These are phyloP conservation scores for Phytophthora europaea DNA, from an alignment of 352 stramenopile genomes.

Conservation along the genomic window DNA sequence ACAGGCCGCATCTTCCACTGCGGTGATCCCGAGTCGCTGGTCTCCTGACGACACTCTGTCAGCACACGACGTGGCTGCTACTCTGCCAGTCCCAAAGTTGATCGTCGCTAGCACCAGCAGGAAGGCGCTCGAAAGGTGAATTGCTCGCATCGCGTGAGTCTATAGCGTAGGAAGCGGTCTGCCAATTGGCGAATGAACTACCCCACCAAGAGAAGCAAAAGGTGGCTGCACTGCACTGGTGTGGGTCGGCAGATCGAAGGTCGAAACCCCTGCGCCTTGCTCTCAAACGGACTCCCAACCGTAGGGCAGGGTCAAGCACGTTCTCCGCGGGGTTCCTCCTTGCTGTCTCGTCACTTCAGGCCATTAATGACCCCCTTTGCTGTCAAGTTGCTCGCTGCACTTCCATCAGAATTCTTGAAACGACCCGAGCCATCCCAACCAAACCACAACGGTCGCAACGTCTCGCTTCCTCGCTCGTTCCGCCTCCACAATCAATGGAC, in stretches of 20 bases:
- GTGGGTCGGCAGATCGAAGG: not conserved
- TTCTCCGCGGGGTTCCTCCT: conserved; percentile 20
- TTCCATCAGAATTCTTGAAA: conserved; percentile 27
- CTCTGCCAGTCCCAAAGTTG: conserved; percentile 7
- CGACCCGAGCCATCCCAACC: conserved; percentile 17
- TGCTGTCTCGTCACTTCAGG: conserved; percentile 18
- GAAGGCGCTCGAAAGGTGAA: conserved; percentile 27
- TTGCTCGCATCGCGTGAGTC: conserved; percentile 25
- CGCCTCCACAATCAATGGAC: conserved; percentile 3
- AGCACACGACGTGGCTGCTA: conserved; percentile 23
- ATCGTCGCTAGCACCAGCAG: conserved; percentile 24
- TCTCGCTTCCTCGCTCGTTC: conserved; percentile 28
- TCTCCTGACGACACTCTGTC: conserved; percentile 42
- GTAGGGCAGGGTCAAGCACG: conserved; percentile 21
- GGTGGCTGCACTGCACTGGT: not conserved
- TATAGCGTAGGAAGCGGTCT: conserved; percentile 32
- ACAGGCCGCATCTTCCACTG: conserved; percentile 49
- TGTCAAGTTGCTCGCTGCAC: conserved; percentile 22
- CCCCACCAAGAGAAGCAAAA: conserved; percentile 10
- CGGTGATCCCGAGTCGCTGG: conserved; percentile 40
- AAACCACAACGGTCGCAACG: conserved; percentile 20
- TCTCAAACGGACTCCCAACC: conserved; percentile 18
- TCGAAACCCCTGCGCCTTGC: conserved; percentile 25
- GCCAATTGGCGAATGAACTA: conserved; percentile 35
- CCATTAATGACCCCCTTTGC: not conserved